Percentiles rank a stretch among this genome's conserved stretches.
These are phyloP conservation scores for Penicillium sp. DNA, from an alignment of 2,329 filamentous ascomycete species.

Conservation along the genomic window DNA sequence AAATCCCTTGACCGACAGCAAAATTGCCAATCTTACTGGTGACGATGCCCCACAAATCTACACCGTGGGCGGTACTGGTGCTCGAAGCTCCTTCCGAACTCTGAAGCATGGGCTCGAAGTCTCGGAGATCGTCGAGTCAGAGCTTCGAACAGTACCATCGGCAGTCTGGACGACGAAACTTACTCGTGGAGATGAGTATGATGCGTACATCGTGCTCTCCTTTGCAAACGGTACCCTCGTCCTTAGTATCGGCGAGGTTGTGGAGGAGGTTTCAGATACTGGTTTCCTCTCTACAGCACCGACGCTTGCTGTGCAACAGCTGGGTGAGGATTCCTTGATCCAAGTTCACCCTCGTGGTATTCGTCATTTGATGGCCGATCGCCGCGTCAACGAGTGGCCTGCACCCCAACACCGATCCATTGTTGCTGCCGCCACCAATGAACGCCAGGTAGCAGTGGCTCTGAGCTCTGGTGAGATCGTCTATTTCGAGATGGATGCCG, in stretches of 20 bases:
- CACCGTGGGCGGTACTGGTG: conserved; percentile 84
- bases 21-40: conserved; percentile 85
- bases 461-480: conserved; percentile 96
- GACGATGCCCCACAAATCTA: conserved; percentile 98
- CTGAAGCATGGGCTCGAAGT: conserved; percentile 93
- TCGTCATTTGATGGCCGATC: conserved; percentile 78
- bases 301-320: conserved; percentile 89
- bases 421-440: conserved; percentile 90
- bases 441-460: conserved; percentile 89
- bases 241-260: conserved; percentile 92
- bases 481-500: conserved; percentile 96
- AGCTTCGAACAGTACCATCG: conserved; percentile 84
- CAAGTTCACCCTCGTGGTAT: conserved; percentile 98
- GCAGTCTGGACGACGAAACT: conserved; percentile 96
- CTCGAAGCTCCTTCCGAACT: conserved; percentile 86
- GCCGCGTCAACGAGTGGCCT: conserved; percentile 88
- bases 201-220: conserved; percentile 94
- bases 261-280: conserved; percentile 93
- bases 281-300: conserved; percentile 88
- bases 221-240: conserved; percentile 90
- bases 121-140: conserved; percentile 93
- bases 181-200: conserved; percentile 78
- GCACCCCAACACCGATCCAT: conserved; percentile 93
- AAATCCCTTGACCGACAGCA: conserved; percentile 90
- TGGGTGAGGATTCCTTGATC: conserved; percentile 89